A percentile compares a stretch with the other conserved stretches of the same genome.
These are phyloP conservation scores for Eutypa lata DNA, from an alignment of 2,329 filamentous ascomycete species.

Conservation along the genomic window DNA sequence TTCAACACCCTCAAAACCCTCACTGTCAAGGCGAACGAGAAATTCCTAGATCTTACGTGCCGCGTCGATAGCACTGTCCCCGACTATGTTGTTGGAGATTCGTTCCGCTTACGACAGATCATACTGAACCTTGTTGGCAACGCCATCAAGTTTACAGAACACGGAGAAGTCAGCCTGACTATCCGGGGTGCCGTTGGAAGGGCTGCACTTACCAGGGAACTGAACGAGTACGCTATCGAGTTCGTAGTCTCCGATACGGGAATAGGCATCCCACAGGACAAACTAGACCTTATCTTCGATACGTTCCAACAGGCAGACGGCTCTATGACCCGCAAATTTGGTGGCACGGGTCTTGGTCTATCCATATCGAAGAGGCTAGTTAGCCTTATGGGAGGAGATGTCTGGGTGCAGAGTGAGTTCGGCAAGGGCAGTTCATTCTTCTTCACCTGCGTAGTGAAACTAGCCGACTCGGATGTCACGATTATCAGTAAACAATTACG, in stretches of 20 bases:
- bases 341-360: constrained; percentile 87
- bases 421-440: constrained; percentile 92
- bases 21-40: constrained; percentile 96
- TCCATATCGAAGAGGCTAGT: constrained; percentile 95
- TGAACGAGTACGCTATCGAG: constrained; percentile 86
- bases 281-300: constrained; percentile 95
- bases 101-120: constrained; percentile 92
- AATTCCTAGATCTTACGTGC: constrained; percentile 88
- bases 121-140: constrained; percentile 97
- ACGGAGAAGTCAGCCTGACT: constrained; percentile 92
- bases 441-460: constrained; percentile 89
- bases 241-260: constrained; percentile 95
- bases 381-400: constrained; percentile 91
- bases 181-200: constrained; percentile 65
- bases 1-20: constrained; percentile 97
- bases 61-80: constrained; percentile 90
- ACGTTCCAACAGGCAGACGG: constrained; percentile 98
- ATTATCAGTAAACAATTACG: constrained; percentile 79
- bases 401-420: constrained; percentile 93
- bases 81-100: constrained; percentile 93
- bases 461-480: constrained; percentile 74
- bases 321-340: constrained; percentile 93
- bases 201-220: constrained; percentile 56
- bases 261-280: constrained; percentile 93
- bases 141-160: constrained; percentile 97